A percentile compares a stretch with the other conserved stretches of the same genome.
phyloP scores from a whole-genome alignment of 768 basidiomycete genomes.

The Suillus ampliporus region DNA sequence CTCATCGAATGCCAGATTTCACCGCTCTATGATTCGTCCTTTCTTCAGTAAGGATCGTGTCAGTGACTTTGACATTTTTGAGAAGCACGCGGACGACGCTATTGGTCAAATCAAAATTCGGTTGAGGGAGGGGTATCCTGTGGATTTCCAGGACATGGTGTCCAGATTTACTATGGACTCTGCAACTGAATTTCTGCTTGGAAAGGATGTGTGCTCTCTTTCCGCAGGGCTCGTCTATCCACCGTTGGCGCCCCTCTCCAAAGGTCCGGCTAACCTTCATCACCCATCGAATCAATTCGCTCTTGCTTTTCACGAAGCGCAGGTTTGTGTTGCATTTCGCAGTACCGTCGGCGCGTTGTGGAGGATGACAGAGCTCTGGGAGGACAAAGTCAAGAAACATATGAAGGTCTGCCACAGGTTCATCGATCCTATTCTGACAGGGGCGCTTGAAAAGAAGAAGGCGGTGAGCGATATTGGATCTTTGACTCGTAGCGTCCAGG shows the following conservation, averaged over 20 bases:
- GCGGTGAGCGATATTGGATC: slow-evolving; percentile 28
- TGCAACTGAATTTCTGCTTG: slow-evolving; percentile 64
- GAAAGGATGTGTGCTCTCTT: slow-evolving; percentile 51
- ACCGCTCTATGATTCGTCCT: slow-evolving; percentile 63
- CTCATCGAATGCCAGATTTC: slow-evolving; percentile 46
- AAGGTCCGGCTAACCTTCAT: slow-evolving; percentile 19
- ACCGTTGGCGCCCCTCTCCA: slow-evolving; percentile 20
- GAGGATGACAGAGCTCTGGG: slow-evolving; percentile 59
- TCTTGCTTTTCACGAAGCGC: slow-evolving; percentile 55
- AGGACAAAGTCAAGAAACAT: slow-evolving; percentile 49
- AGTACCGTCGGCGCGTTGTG: slow-evolving; percentile 49
- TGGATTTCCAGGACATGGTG: slow-evolving; percentile 60
- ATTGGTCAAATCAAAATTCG: slow-evolving; percentile 50
- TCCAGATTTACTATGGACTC: slow-evolving; percentile 65
- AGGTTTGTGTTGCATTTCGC: slow-evolving; percentile 46
- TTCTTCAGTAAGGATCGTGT: slow-evolving; percentile 63
- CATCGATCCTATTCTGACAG: slow-evolving; percentile 56
- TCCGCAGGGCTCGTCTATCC: slow-evolving; percentile 56
- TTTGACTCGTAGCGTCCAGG: slow-evolving; percentile 14
- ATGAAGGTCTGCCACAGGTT: slow-evolving; percentile 56
- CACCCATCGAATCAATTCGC: slow-evolving; percentile 51
- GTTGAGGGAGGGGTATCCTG: slow-evolving; percentile 50
- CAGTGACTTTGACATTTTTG: slow-evolving; percentile 60
- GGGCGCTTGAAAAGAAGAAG: slow-evolving; percentile 50
- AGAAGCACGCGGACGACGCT: slow-evolving; percentile 53